Evolutionary conservation across 768 basidiomycete genomes (phyloP), one percentile per base, ranked within the genome.

Genomic region (Goffeauzyma gilvescens): DNA sequence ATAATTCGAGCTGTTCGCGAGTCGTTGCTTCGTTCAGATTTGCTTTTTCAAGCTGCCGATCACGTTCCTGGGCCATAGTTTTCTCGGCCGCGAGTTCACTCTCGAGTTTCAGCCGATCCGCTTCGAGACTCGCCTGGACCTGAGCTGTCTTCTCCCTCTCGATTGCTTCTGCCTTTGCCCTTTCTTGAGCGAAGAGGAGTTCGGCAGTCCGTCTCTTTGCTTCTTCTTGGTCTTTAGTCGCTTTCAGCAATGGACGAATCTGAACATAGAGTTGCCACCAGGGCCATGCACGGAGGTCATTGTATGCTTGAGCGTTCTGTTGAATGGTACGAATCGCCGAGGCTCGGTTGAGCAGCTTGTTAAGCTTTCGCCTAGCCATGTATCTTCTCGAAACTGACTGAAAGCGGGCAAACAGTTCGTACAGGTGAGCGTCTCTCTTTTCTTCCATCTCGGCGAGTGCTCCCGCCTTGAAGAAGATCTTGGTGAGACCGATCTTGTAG

Each of bases 201-300:
- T 98, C 93, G 1, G 76, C 58, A 61, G 90, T 90, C 62, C 74
- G 72, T 13, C 81, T 72, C 18, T 54, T 50, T 5, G 96, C 71
- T 58, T 90, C 90, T 30, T 89, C 86, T 55, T 96, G 90, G 49
- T 76, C 81, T 14, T 86, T 71, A 1, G 90, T 90, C 0, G 89
- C 89, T 17, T 84, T 84, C 23, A 98, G 72, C 12, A 96, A 63
- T 0, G 93, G 93, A 25, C 89, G 81, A 15, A 98, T 85, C 69
- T 90, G 90, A 2, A 86, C 86, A 59, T 89, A 98, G 7, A 96
- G 70, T 49, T 87, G 81, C 93, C 93, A 98, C 93, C 93, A 96
- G 1, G 90, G 87, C 93, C 93, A 96, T 40, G 90, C 84, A 34
- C 76, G 72, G 22, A 98, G 69, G 42, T 84, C 79, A 6, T 79